Percentiles rank a stretch among this genome's conserved stretches.
Conservation (phyloP, 73 alveolate genomes). For the Diophrys sp. region DNA sequence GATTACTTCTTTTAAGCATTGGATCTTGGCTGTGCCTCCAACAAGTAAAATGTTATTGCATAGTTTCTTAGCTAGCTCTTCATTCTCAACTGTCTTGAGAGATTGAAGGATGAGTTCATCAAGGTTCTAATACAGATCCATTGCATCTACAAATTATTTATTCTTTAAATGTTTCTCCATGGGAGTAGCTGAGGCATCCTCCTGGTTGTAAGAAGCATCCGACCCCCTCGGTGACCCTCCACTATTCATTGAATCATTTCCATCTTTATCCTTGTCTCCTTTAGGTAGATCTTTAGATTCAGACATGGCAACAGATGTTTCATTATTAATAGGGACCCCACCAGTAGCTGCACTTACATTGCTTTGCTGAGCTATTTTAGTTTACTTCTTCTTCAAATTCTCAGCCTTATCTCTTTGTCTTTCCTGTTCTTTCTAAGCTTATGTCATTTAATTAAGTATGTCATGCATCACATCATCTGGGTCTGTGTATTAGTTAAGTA, state of each 20-base stretch:
- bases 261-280: no score
- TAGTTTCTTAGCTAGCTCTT: not conserved
- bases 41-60: constrained; percentile 48
- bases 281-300: no score
- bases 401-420: not conserved
- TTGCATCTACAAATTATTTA: not conserved
- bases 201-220: no score
- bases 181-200: not conserved
- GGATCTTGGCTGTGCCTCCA: constrained; percentile 77
- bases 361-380: no score
- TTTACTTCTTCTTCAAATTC: not conserved
- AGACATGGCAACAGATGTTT: no score
- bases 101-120: not conserved
- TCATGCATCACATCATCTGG: not conserved
- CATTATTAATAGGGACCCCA: no score
- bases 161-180: not conserved
- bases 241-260: no score
- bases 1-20: constrained; percentile 66
- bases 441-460: not conserved
- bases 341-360: no score
- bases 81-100: not conserved
- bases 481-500: not conserved
- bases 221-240: no score
- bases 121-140: not conserved
- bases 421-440: not conserved